Percentiles rank a stretch among this genome's conserved stretches.
Conservation (phyloP, 2,329 filamentous ascomycete genomes). For the Arthrobotrys pseudoclavata region DNA sequence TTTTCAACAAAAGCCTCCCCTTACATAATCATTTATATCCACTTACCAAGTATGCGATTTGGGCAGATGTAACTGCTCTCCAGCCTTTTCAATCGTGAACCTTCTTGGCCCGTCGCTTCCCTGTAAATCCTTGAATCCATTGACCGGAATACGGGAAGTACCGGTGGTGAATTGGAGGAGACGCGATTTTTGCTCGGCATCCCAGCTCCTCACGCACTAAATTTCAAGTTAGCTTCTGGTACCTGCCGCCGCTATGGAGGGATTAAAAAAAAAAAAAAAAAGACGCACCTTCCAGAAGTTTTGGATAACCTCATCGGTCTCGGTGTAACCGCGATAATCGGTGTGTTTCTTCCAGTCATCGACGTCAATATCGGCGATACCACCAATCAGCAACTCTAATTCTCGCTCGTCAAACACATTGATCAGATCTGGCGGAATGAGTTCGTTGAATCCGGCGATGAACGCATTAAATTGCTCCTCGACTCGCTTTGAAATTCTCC, state of each 20-base stretch:
- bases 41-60: conserved; percentile 98
- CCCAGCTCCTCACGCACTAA: conserved; percentile 88
- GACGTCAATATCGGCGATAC: conserved; percentile 99
- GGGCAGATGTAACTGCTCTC: conserved; percentile 88
- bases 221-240: conserved; percentile 61
- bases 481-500: conserved; percentile 98
- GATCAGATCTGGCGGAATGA: conserved; percentile 95
- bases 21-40: conserved; percentile 22
- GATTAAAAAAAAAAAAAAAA: not conserved
- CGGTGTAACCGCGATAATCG: conserved; percentile 97
- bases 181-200: conserved; percentile 97
- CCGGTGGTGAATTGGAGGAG: conserved; percentile 97
- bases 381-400: conserved; percentile 93
- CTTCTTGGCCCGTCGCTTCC: conserved; percentile 93
- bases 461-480: conserved; percentile 99
- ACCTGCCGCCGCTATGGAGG: not conserved
- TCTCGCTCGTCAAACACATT: conserved; percentile 99
- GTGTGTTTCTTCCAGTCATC: conserved; percentile 99
- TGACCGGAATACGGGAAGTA: conserved; percentile 97
- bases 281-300: conserved; percentile 91
- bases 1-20: conserved; percentile 39
- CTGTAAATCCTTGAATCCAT: conserved; percentile 98
- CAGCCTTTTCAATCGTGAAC: conserved; percentile 98
- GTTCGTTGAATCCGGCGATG: conserved; percentile 95
- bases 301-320: conserved; percentile 95